Evolutionary conservation across 2,329 filamentous ascomycete species (phyloP).

Genomic region (Neurospora crassa): DNA sequence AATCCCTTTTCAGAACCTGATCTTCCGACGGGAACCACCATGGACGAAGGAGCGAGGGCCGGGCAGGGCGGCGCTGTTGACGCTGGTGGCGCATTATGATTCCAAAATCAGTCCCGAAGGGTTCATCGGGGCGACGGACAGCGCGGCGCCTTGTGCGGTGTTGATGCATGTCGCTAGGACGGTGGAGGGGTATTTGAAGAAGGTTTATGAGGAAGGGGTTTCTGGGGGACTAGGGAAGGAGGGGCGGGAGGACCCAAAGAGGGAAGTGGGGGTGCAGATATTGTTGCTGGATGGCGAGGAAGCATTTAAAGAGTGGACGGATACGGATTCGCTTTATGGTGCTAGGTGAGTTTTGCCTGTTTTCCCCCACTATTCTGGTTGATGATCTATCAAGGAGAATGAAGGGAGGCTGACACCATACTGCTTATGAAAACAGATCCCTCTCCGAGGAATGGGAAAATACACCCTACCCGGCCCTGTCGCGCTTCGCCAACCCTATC

Average conservation of each 20-base stretch:
- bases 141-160: slow-evolving; percentile 76
- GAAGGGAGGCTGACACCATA: too few relatives aligned
- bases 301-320: slow-evolving; percentile 64
- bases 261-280: slow-evolving; percentile 69
- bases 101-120: slow-evolving; percentile 61
- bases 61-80: slow-evolving; percentile 64
- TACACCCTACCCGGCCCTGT: slow-evolving; percentile 54
- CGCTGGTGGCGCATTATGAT: slow-evolving; percentile 78
- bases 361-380: too few relatives aligned
- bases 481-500: slow-evolving; percentile 59
- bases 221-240: slow-evolving; percentile 36
- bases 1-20: slow-evolving; percentile 68
- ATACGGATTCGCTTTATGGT: slow-evolving; percentile 67
- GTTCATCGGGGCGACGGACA: slow-evolving; percentile 79
- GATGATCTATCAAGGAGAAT: too few relatives aligned
- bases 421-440: slow-evolving; percentile 29
- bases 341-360: slow-evolving; percentile 40
- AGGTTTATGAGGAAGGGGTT: slow-evolving; percentile 64
- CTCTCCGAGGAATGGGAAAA: slow-evolving; percentile 66
- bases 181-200: slow-evolving; percentile 61
- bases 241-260: slow-evolving; percentile 38
- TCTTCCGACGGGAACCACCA: slow-evolving; percentile 69
- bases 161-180: slow-evolving; percentile 66
- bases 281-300: slow-evolving; percentile 76
- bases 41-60: slow-evolving; percentile 42